Evolutionary conservation across 208 protist genomes (phyloP), one percentile per base, ranked within the genome.

Genomic region (Strigomonas culicis): DNA sequence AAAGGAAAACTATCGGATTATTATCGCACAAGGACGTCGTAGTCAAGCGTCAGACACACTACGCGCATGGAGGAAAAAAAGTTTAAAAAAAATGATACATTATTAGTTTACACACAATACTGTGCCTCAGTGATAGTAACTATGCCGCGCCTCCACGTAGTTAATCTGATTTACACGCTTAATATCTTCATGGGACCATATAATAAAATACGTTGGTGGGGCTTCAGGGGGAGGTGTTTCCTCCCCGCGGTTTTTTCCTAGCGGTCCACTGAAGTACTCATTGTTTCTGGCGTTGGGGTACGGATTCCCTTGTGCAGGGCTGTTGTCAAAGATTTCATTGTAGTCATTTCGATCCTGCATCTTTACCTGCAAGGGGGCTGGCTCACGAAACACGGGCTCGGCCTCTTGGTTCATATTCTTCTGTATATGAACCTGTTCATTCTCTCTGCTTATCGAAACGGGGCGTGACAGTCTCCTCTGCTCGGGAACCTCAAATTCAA

Each of bases 131-230:
- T 8, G 30, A 6, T 6, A 22, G 22, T 22, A 25, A 46, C 8
- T 11, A 36, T 43, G 21, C 4, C 31, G 6, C 1, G 55, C 55
- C 41, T 93, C 84, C 7, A 63, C 36, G 6, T 63, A 43, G 53
- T 93, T 93, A 15, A 51, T 61, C 10, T 50, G 31, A 4, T 76
- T 67, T n/a, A 68, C 43, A 10, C 68, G 70, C 13, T 71, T 66
- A 22, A 93, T 66, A 31, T 84, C 75, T 2, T 90, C 79, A 43
- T 93, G 87, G 8, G 87, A 86, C 84, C 87, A 93, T 32, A 63
- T 68, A 36, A 56, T 28, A n/a, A 17, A 17, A 21, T 56, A 21
- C 30, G n/a, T 30, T 46, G 4, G 19, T 34, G 27, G 32, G 34
- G 43, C 30, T 11, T 0, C 30, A n/a, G 22, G 56, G 46, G 13